Evolutionary conservation across 2,329 filamentous ascomycete genomes (phyloP), one percentile per base, ranked within the genome.

Genomic region (Gliomastix tumulicola): DNA sequence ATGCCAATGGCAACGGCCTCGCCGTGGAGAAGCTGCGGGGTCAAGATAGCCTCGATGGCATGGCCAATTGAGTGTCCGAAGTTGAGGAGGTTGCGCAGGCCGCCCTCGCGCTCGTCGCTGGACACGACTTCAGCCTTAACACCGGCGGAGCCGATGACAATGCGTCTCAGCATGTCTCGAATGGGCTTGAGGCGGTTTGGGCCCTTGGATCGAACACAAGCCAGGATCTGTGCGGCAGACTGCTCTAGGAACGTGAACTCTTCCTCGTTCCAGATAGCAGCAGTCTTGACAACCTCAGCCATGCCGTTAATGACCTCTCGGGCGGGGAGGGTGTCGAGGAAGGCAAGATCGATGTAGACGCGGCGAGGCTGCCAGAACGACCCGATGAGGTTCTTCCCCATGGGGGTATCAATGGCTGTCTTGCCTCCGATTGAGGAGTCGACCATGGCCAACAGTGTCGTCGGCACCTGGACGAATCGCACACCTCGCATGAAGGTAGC

Each of bases 401-500:
- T 77, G 7, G 90, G 89, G 0, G 88, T 94, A 56, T 98, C 92
- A 59, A 98, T 97, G 39, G 92, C 92, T 9, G 92, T 98, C 71
- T 98, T 98, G 44, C 92, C 92, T 43, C 92, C 92, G 55, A 98
- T 97, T 25, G 88, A 95, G 32, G 90, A 97, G 63, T 98, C 92
- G 30, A 98, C 92, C 92, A 98, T 98, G 45, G 92, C 80, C 36
- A 98, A 72, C 39, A 98, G 70, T 1, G 89, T 95, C 9, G 92
- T 98, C 2, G 92, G 92, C 32, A 98, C 89, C 63, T 98, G 92
- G 30, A 96, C 88, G 57, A 95, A 95, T 48, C 86, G 86, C 44
- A 98, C 83, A 38, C 92, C 92, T 48, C 92, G 83, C 92, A 98
- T 98, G 65, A 97, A 98, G 25, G 92, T 98, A 27, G 92, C 88